phyloP scores from a whole-genome alignment of 2,329 filamentous ascomycete species.

The Aspergillus aculeatus region DNA sequence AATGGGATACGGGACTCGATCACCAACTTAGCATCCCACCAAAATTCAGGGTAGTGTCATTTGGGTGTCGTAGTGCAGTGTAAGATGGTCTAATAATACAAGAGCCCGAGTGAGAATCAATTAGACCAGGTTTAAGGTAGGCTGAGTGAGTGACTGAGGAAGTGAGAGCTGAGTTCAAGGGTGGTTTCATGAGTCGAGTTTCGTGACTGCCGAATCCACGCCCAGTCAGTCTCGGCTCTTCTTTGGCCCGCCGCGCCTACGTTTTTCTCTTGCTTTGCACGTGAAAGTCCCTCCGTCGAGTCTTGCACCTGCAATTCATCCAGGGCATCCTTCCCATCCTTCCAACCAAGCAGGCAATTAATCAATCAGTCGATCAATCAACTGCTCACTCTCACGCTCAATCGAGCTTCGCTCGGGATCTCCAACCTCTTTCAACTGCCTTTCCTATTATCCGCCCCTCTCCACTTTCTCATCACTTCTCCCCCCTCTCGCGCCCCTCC shows the following conservation, averaged over 20 bases:
- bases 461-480: slow-evolving; percentile 1
- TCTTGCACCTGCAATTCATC: no score
- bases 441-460: background rate
- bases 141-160: no score
- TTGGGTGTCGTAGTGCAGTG: no score
- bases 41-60: no score
- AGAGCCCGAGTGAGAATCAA: no score
- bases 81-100: no score
- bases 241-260: background rate
- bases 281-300: slow-evolving; percentile 5
- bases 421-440: background rate
- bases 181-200: no score
- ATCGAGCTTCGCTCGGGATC: slow-evolving; percentile 9
- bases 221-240: background rate
- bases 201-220: background rate
- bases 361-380: background rate
- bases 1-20: no score
- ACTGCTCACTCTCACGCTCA: background rate
- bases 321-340: background rate
- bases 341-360: no score
- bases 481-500: background rate
- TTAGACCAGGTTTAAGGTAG: no score
- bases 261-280: slow-evolving; percentile 5
- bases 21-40: no score
- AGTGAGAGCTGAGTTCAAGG: background rate